A percentile compares a stretch with the other conserved stretches of the same genome.
Conservation (phyloP, 495 filamentous ascomycete genomes). For the Penicillium malachiteum region DNA sequence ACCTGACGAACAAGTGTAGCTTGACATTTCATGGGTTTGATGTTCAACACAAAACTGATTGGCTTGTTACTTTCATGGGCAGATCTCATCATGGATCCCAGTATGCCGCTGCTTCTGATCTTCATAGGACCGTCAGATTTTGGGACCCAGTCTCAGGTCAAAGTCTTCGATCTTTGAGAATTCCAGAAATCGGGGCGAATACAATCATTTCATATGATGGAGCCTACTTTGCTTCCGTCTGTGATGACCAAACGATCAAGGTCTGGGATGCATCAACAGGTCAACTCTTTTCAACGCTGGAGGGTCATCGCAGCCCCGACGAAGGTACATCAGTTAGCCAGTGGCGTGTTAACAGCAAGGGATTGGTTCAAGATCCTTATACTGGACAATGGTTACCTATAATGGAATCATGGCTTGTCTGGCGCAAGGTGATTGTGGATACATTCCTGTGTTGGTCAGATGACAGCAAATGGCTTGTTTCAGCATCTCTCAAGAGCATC, state of each 20-base stretch:
- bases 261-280: not conserved
- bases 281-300: not conserved
- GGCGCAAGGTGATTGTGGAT: not conserved
- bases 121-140: not conserved
- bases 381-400: not conserved
- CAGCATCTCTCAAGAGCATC: not conserved
- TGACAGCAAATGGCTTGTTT: not conserved
- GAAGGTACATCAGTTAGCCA: not conserved
- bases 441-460: not conserved
- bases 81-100: not conserved
- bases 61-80: too few relatives aligned
- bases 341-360: not conserved
- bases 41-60: too few relatives aligned
- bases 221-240: not conserved
- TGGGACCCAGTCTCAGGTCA: not conserved
- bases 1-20: not conserved
- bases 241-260: not conserved
- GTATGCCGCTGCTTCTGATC: not conserved
- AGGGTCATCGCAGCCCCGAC: not conserved
- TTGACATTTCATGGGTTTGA: not conserved
- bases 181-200: not conserved
- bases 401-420: not conserved
- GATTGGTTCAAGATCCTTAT: not conserved
- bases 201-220: not conserved
- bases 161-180: not conserved